A percentile compares a stretch with the other conserved stretches of the same genome.
These are phyloP conservation scores for Platanthera guangdongensis DNA, from an alignment of 106 monocot genomes.

Conservation along the genomic window DNA sequence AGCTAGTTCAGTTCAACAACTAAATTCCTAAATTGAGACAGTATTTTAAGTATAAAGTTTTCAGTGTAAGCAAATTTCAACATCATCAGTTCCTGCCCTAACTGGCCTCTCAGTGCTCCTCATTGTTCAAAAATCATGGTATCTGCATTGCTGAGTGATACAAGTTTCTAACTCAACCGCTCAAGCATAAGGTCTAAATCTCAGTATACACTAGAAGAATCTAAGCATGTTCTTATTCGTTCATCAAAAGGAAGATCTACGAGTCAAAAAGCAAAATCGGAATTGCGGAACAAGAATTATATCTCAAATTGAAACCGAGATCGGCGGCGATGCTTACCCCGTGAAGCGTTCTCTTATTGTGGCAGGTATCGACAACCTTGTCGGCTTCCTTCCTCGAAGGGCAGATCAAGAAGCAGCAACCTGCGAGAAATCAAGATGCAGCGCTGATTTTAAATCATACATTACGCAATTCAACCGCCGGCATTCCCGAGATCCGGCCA, in stretches of 20 bases:
- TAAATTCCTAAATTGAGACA: neutral
- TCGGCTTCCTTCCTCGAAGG: conserved; percentile 85
- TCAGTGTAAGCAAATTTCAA: neutral
- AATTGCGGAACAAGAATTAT: neutral
- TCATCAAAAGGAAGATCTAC: neutral
- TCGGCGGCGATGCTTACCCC: conserved; percentile 39
- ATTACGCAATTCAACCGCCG: neutral
- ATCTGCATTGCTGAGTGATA: neutral
- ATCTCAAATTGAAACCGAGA: neutral
- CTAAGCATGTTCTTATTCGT: neutral
- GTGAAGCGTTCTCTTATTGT: conserved; percentile 77
- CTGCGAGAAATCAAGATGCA: conserved; percentile 25
- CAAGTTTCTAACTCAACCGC: neutral
- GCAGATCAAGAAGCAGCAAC: conserved; percentile 94
- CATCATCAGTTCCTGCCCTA: neutral
- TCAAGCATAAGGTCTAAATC: neutral
- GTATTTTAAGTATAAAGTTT: neutral
- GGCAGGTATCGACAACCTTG: conserved; percentile 75
- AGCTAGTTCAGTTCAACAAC: neutral
- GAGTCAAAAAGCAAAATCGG: neutral
- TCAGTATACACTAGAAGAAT: neutral
- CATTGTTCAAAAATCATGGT: neutral
- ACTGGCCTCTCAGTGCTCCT: neutral
- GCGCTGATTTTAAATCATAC: neutral
- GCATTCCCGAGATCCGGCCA: conserved; percentile 18